A percentile compares a stretch with the other conserved stretches of the same genome.
Conservation (phyloP, 805 yeast species). For the Metschnikowia aberdeeniae region DNA sequence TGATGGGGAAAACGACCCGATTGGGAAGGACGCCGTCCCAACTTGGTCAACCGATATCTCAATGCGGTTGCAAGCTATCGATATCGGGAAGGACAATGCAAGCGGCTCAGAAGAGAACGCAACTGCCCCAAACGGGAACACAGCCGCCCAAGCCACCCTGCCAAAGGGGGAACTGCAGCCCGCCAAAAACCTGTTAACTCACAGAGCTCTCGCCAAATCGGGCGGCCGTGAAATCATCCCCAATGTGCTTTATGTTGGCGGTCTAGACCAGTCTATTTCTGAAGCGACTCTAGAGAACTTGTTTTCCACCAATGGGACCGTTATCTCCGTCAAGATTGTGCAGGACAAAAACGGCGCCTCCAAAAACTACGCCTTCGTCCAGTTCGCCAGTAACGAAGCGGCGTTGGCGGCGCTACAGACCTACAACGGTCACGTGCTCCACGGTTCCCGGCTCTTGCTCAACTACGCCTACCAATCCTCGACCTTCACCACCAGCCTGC, state of each 20-base stretch:
- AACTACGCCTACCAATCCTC: slow-evolving; percentile 86
- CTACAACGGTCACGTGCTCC: slow-evolving; percentile 55
- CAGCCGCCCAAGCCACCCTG: background rate
- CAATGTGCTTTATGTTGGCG: slow-evolving; percentile 74
- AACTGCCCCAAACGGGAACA: no score
- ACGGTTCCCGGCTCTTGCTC: slow-evolving; percentile 54
- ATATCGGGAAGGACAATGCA: no score
- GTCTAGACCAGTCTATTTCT: slow-evolving; percentile 57
- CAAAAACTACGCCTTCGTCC: slow-evolving; percentile 80
- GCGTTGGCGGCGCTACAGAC: slow-evolving; percentile 63
- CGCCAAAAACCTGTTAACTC: background rate
- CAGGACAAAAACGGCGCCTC: slow-evolving; percentile 72
- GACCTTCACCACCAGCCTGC: slow-evolving; percentile 47
- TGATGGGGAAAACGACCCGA: no score
- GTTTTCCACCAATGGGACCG: slow-evolving; percentile 58
- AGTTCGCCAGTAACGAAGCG: slow-evolving; percentile 52
- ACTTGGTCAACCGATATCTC: no score
- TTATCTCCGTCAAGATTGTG: slow-evolving; percentile 63
- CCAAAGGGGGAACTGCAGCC: background rate
- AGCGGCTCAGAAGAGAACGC: no score
- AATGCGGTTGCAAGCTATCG: no score
- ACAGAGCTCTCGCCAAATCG: slow-evolving; percentile 65
- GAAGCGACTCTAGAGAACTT: slow-evolving; percentile 61
- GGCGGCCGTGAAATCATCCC: slow-evolving; percentile 81
- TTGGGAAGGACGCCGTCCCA: no score